phyloP scores from a whole-genome alignment of 192 early-diverging fungal genomes.

The Coemansia nantahalensis region DNA sequence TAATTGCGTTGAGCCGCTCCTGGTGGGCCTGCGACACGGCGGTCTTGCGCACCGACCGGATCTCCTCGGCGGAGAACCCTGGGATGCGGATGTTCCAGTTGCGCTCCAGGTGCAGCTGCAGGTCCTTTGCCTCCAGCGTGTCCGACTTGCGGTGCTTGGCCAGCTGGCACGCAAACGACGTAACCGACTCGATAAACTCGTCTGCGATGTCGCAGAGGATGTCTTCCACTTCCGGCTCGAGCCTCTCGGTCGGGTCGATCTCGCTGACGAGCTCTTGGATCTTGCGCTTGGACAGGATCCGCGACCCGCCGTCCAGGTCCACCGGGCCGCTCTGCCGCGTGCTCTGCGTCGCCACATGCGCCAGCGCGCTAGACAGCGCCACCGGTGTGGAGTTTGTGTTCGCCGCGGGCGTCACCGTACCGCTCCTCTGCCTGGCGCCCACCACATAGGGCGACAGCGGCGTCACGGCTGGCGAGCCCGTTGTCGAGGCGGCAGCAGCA shows the following conservation, averaged over 20 bases:
- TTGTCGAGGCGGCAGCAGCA: no score
- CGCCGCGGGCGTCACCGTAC: neutral
- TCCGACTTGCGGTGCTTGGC: conserved; percentile 80
- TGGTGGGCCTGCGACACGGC: conserved; percentile 63
- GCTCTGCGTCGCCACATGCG: conserved; percentile 50
- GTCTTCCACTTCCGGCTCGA: conserved; percentile 84
- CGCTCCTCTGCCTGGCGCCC: conserved; percentile 12
- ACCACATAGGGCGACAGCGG: conserved; percentile 30
- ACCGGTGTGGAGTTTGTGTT: conserved; percentile 37
- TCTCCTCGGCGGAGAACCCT: conserved; percentile 81
- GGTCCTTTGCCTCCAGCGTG: conserved; percentile 79
- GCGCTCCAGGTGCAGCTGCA: conserved; percentile 83
- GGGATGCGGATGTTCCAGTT: conserved; percentile 91
- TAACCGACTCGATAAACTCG: conserved; percentile 85
- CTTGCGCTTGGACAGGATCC: conserved; percentile 71
- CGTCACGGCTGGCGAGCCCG: conserved; percentile 14
- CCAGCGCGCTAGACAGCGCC: conserved; percentile 38
- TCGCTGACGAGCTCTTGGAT: conserved; percentile 83
- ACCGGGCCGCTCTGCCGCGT: conserved; percentile 41
- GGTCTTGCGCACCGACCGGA: conserved; percentile 69
- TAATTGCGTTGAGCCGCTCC: conserved; percentile 62
- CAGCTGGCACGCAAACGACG: conserved; percentile 75
- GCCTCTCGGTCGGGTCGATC: conserved; percentile 72
- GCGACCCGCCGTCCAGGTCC: conserved; percentile 35
- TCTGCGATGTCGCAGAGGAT: conserved; percentile 82